Percentiles rank a stretch among this genome's conserved stretches.
Evolutionary conservation across 495 filamentous ascomycete species (phyloP).

Genomic region (Lasiosphaeria miniovina): DNA sequence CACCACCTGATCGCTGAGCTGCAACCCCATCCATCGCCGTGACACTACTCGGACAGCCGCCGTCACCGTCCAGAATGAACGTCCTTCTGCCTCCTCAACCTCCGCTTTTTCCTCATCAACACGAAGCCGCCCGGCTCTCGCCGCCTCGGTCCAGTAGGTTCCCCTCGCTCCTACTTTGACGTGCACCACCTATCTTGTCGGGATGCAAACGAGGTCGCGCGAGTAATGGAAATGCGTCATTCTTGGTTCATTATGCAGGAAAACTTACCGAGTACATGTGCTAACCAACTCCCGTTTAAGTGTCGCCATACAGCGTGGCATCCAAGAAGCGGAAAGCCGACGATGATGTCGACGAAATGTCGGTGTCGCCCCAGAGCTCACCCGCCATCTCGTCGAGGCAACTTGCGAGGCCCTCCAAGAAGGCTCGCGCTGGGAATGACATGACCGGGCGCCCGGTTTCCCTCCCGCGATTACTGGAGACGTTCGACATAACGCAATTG

Average conservation of each 20-base stretch:
- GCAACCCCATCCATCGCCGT: conserved; percentile 1
- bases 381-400: conserved; percentile 65
- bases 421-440: conserved; percentile 57
- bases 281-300: conserved; percentile 37
- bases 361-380: conserved; percentile 74
- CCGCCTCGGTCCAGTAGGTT: conserved; percentile 67
- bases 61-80: conserved; percentile 42
- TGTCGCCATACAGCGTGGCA: conserved; percentile 52
- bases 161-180: neutral
- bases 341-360: conserved; percentile 86
- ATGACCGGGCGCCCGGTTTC: conserved; percentile 74
- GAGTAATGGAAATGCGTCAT: neutral
- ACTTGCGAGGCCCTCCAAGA: conserved; percentile 61
- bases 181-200: conserved; percentile 11
- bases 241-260: neutral
- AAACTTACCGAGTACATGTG: neutral
- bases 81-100: conserved; percentile 53
- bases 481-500: conserved; percentile 77
- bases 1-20: conserved; percentile 1
- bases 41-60: conserved; percentile 8
- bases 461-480: conserved; percentile 83
- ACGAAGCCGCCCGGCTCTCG: conserved; percentile 67
- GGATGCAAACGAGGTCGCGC: neutral
- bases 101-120: conserved; percentile 73
- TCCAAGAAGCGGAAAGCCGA: conserved; percentile 85